phyloP scores from a whole-genome alignment of 2,329 filamentous ascomycete genomes.

The Helminthosporium solani region DNA sequence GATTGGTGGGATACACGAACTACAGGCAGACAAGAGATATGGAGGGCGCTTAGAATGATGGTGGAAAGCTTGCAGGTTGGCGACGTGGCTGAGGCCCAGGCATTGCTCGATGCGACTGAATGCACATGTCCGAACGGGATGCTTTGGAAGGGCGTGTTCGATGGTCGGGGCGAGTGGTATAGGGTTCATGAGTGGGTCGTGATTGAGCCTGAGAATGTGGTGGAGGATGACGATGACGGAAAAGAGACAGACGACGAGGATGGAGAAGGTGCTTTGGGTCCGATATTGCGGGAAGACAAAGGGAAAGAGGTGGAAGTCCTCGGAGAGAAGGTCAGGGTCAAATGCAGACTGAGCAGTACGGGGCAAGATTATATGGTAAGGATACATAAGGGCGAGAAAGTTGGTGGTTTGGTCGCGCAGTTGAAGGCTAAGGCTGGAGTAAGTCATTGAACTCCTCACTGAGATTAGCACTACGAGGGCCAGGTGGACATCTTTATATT shows the following conservation, averaged over 20 bases:
- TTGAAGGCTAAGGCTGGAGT: slow-evolving; percentile 66
- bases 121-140: slow-evolving; percentile 48
- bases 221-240: slow-evolving; percentile 26
- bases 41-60: slow-evolving; percentile 71
- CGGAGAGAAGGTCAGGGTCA: slow-evolving; percentile 33
- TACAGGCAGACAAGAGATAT: slow-evolving; percentile 73
- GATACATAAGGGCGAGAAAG: slow-evolving; percentile 51
- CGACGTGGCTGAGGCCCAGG: slow-evolving; percentile 62
- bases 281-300: slow-evolving; percentile 20
- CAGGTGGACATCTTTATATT: too few relatives aligned
- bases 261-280: slow-evolving; percentile 20
- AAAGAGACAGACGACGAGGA: slow-evolving; percentile 16
- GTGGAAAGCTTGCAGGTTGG: slow-evolving; percentile 65
- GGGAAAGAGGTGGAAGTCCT: slow-evolving; percentile 19
- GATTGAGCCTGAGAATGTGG: slow-evolving; percentile 45
- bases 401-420: slow-evolving; percentile 62
- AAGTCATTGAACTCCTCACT: slow-evolving; percentile 37
- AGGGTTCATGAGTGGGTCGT: slow-evolving; percentile 49
- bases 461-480: background rate
- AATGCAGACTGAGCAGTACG: slow-evolving; percentile 41
- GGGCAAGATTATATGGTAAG: slow-evolving; percentile 41
- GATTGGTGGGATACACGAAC: slow-evolving; percentile 93
- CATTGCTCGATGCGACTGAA: slow-evolving; percentile 74
- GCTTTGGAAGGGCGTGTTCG: slow-evolving; percentile 46
- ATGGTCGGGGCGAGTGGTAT: slow-evolving; percentile 47